Evolutionary conservation across 805 yeast genomes (phyloP).

Genomic region (Zygosaccharomyces bailii): DNA sequence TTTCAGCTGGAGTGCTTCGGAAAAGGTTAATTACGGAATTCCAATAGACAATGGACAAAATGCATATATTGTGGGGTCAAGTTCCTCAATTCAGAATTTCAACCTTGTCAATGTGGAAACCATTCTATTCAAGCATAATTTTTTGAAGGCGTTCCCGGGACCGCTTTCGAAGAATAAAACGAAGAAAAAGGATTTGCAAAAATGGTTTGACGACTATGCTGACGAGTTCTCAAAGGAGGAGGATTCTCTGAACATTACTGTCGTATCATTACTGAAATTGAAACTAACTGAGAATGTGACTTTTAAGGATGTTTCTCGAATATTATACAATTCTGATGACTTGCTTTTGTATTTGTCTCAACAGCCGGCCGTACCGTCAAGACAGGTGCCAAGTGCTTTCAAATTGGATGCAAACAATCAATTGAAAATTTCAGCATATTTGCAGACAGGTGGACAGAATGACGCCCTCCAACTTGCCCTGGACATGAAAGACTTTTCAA

Average conservation of each 20-base stretch:
- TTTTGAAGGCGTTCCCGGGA: slow-evolving; percentile 38
- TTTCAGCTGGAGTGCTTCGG: slow-evolving; percentile 59
- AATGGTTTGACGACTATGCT: slow-evolving; percentile 53
- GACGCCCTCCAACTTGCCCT: slow-evolving; percentile 64
- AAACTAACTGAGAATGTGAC: slow-evolving; percentile 26
- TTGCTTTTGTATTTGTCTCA: slow-evolving; percentile 25
- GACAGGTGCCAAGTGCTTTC: slow-evolving; percentile 36
- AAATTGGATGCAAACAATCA: slow-evolving; percentile 39
- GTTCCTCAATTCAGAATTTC: slow-evolving; percentile 26
- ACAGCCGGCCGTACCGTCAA: slow-evolving; percentile 18
- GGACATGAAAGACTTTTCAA: slow-evolving; percentile 65
- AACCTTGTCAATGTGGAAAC: slow-evolving; percentile 37
- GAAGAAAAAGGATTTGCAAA: slow-evolving; percentile 63
- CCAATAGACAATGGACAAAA: slow-evolving; percentile 33
- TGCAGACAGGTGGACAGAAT: slow-evolving; percentile 62
- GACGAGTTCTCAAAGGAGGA: slow-evolving; percentile 22
- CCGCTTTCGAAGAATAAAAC: slow-evolving; percentile 56
- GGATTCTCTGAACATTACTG: slow-evolving; percentile 20
- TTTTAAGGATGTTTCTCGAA: slow-evolving; percentile 36
- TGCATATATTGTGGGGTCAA: slow-evolving; percentile 33
- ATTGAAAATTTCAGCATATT: slow-evolving; percentile 34
- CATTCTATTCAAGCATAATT: slow-evolving; percentile 33
- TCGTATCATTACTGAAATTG: slow-evolving; percentile 26
- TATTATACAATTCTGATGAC: slow-evolving; percentile 35
- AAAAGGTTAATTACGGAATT: slow-evolving; percentile 43